Conservation (phyloP, 2,329 filamentous ascomycete species). For the Fusarium tuaranense region DNA sequence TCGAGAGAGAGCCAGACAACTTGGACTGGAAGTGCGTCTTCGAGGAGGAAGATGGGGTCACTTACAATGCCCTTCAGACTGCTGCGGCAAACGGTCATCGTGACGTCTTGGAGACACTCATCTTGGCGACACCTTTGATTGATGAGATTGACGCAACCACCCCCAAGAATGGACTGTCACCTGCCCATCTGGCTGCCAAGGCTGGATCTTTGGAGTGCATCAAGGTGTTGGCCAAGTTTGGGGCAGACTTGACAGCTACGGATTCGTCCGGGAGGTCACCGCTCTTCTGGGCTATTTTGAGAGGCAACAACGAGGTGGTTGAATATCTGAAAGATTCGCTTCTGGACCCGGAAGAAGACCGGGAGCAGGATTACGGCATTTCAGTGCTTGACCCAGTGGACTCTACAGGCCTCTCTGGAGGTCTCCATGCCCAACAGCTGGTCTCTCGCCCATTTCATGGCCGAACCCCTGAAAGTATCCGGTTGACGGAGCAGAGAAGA, state of each 20-base stretch:
- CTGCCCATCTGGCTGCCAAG: constrained; percentile 36
- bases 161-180: constrained; percentile 21
- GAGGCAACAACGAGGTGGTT: constrained; percentile 20
- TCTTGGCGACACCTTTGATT: constrained; percentile 27
- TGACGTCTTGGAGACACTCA: constrained; percentile 23
- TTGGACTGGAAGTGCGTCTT: constrained; percentile 33
- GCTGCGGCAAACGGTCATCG: constrained; percentile 31
- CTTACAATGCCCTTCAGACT: constrained; percentile 39
- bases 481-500: background rate
- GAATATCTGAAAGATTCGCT: constrained; percentile 30
- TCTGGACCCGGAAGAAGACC: constrained; percentile 5
- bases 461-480: background rate
- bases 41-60: constrained; percentile 8
- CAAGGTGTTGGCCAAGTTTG: constrained; percentile 18
- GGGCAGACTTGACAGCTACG: constrained; percentile 25
- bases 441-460: background rate
- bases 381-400: background rate
- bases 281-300: constrained; percentile 28
- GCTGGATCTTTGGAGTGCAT: constrained; percentile 34
- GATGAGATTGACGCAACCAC: constrained; percentile 17
- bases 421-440: constrained; percentile 2
- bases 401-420: background rate
- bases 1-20: constrained; percentile 6
- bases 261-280: constrained; percentile 35
- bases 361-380: constrained; percentile 14